Conservation (phyloP, 306 rosid species). For the Oxytropis ochrocephala region DNA sequence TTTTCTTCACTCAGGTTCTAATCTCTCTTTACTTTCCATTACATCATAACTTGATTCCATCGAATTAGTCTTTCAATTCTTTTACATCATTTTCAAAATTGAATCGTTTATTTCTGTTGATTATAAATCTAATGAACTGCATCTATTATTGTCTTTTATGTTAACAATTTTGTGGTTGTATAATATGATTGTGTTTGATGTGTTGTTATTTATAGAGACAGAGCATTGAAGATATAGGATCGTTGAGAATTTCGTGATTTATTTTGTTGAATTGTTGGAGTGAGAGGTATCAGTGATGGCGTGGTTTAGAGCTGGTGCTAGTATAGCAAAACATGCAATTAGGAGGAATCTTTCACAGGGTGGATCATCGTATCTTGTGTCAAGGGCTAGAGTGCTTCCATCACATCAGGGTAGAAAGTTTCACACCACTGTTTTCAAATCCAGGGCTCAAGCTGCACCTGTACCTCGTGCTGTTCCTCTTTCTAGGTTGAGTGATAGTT, state of each 20-base stretch:
- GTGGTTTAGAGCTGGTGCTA: constrained; percentile 82
- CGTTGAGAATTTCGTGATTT: background rate
- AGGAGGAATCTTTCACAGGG: constrained; percentile 49
- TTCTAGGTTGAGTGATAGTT: constrained; percentile 82
- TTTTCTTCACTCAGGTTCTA: constrained; percentile 10
- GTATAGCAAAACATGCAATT: constrained; percentile 65
- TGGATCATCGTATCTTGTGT: constrained; percentile 40
- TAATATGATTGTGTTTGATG: background rate
- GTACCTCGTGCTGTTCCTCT: constrained; percentile 87
- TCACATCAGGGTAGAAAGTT: constrained; percentile 44
- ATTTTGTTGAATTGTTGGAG: constrained; percentile 3
- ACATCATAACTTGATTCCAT: background rate
- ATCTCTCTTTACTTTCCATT: background rate
- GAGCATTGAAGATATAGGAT: constrained; percentile 4
- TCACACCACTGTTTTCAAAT: constrained; percentile 51
- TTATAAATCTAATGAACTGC: background rate
- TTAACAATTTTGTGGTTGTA: background rate
- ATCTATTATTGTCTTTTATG: background rate
- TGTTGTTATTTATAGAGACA: constrained; percentile 1
- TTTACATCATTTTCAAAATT: background rate
- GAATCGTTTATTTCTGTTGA: background rate
- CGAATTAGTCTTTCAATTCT: background rate
- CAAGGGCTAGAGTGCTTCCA: constrained; percentile 51
- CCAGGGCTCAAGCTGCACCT: constrained; percentile 66
- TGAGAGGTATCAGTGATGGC: constrained; percentile 39